Evolutionary conservation across 176 grass and related monocot species (phyloP).

Genomic region (Avena sativa): DNA sequence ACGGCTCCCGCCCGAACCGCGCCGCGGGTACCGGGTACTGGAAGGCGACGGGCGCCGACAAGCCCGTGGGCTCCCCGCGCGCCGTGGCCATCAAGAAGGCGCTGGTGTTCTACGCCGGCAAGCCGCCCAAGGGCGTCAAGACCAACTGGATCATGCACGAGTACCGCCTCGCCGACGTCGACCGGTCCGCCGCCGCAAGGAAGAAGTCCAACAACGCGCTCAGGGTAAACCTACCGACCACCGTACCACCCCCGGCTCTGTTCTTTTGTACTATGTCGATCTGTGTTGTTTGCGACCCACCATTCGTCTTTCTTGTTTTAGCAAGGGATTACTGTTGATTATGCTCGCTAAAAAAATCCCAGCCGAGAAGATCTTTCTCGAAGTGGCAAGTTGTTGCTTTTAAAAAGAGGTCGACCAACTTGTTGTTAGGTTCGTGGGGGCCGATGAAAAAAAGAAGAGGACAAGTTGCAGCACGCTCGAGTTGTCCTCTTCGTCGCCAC

Average conservation of each 20-base stretch:
- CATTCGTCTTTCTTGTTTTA: background rate
- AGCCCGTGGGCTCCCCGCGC: slow-evolving; percentile 74
- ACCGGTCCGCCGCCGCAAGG: slow-evolving; percentile 61
- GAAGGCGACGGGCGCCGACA: slow-evolving; percentile 96
- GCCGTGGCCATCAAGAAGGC: slow-evolving; percentile 85
- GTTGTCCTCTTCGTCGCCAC: slow-evolving; percentile 37
- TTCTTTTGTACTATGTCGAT: background rate
- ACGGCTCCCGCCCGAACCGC: slow-evolving; percentile 76
- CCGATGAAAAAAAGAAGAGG: background rate
- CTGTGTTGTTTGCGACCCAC: background rate
- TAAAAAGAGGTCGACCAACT: background rate
- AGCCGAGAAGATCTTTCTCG: background rate
- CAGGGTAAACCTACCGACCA: slow-evolving; percentile 35
- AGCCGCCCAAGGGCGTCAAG: slow-evolving; percentile 69
- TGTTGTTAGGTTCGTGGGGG: slow-evolving; percentile 5
- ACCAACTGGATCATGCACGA: slow-evolving; percentile 99
- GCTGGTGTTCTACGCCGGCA: slow-evolving; percentile 75
- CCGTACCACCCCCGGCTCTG: too few relatives aligned
- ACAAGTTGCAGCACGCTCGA: slow-evolving; percentile 47
- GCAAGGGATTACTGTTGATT: background rate
- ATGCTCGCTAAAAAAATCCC: background rate
- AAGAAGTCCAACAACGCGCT: slow-evolving; percentile 76
- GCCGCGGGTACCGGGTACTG: slow-evolving; percentile 81
- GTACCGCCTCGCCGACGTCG: slow-evolving; percentile 85
- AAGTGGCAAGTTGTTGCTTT: slow-evolving; percentile 1